Evolutionary conservation across 2,329 filamentous ascomycete species (phyloP).

Genomic region (Sarocladiaceae sp.): DNA sequence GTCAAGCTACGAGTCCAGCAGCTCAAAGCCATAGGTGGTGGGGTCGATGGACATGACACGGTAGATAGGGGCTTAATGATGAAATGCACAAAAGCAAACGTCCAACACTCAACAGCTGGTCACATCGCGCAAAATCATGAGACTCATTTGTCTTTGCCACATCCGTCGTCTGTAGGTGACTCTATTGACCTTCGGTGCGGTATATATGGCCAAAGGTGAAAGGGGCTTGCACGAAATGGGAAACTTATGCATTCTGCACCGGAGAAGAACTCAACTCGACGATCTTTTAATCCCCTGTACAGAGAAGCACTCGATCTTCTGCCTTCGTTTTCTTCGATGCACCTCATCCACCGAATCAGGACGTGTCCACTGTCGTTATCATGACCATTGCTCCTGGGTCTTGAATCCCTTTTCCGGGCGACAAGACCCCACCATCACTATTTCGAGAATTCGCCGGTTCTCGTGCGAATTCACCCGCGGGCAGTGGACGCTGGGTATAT

Average conservation of each 20-base stretch:
- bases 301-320: not conserved
- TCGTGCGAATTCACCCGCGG: not conserved
- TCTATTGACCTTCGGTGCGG: slow-evolving; percentile 3
- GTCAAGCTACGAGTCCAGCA: slow-evolving; percentile 57
- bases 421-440: not conserved
- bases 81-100: too few relatives aligned
- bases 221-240: not conserved
- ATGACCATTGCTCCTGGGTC: not conserved
- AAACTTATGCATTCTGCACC: slow-evolving; percentile 5
- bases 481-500: slow-evolving; percentile 1
- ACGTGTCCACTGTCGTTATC: slow-evolving; percentile 1
- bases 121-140: too few relatives aligned
- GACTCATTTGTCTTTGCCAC: too few relatives aligned
- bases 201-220: slow-evolving; percentile 9
- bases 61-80: not conserved
- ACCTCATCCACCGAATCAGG: slow-evolving; percentile 3
- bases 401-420: too few relatives aligned
- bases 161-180: not conserved
- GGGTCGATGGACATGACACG: too few relatives aligned
- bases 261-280: slow-evolving; percentile 1
- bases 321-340: not conserved
- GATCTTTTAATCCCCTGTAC: slow-evolving; percentile 2
- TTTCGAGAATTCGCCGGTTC: not conserved
- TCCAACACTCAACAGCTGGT: too few relatives aligned
- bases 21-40: slow-evolving; percentile 19